phyloP scores from a whole-genome alignment of 2,329 filamentous ascomycete species.

The Colletotrichum abscissum region DNA sequence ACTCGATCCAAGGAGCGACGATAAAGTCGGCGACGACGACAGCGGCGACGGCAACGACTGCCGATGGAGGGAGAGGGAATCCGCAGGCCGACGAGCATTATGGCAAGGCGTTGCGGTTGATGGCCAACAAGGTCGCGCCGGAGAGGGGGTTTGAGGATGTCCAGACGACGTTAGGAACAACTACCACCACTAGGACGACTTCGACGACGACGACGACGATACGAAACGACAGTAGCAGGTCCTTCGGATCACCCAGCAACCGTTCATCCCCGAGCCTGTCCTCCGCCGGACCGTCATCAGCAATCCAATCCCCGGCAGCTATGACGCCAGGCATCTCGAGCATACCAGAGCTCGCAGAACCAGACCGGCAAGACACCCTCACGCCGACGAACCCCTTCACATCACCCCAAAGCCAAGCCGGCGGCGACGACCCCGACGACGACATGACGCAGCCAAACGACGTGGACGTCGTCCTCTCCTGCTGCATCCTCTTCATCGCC shows the following conservation, averaged over 20 bases:
- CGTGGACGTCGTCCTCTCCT: slow-evolving; percentile 49
- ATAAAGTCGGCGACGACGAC: no score
- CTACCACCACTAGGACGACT: background rate
- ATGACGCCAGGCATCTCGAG: background rate
- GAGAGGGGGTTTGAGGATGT: background rate
- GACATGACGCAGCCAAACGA: background rate
- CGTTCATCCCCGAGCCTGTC: slow-evolving; percentile 15
- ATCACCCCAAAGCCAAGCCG: slow-evolving; percentile 46
- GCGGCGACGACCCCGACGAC: slow-evolving; percentile 5
- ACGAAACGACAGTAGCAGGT: background rate
- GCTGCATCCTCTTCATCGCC: slow-evolving; percentile 63
- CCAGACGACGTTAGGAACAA: background rate
- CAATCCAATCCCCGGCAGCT: background rate
- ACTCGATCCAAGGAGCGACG: slow-evolving; percentile 27
- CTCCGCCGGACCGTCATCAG: background rate
- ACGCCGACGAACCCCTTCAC: slow-evolving; percentile 42
- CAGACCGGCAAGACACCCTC: background rate
- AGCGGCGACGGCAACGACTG: background rate
- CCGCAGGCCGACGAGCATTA: background rate
- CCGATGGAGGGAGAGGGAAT: background rate
- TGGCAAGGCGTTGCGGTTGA: background rate
- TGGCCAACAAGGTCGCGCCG: background rate
- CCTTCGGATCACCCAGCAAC: slow-evolving; percentile 6
- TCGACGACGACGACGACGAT: background rate
- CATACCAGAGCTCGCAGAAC: background rate